Evolutionary conservation across 331 rosid genomes (phyloP), one percentile per base, ranked within the genome.

Genomic region (Acacia concinna): DNA sequence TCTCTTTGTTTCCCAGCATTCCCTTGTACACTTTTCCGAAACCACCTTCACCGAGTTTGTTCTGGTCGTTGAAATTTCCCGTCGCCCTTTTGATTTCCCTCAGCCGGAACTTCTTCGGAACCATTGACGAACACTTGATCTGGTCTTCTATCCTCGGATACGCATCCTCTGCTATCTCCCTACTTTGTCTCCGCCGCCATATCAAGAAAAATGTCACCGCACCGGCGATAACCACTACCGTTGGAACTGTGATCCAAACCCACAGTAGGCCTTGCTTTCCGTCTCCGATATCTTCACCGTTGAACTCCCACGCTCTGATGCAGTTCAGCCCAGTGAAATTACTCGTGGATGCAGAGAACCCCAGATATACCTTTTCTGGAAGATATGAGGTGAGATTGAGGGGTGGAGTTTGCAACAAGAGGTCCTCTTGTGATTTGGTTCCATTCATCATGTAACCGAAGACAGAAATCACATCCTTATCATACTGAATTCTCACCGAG

Each of bases 61-160:
- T 68, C 8, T 41, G 37, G 35, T 12, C 37, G 18, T 40, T 41
- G 37, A 68, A 68, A 40, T 41, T 13, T 21, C 21, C 31, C 8
- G 73, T 68, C 1, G 73, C 73, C 23, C 27, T 68, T 25, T 30
- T 68, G 13, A 68, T 68, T 14, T 68, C 73, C 56, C 56, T 11
- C 34, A 68, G n/a, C 20, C 20, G 6, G 34, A 68, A 68, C 34
- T 68, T 68, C 54, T 68, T 68, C 1, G 73, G 54, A 68, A 14
- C 35, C 21, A 41, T 68, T 23, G 73, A 68, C 5, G 73, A 68
- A 13, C 14, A 13, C 13, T 40, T 49, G 25, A 68, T 68, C 73
- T 68, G 73, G 30, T 68, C 73, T 41, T 68, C 73, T 68, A 68
- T 68, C 73, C 73, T 41, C 6, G 73, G 73, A 41, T 68, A 68